Base-by-base conservation (phyloP, 2,329 filamentous ascomycete species). In the Aspergillus quadricinctus region DNA sequence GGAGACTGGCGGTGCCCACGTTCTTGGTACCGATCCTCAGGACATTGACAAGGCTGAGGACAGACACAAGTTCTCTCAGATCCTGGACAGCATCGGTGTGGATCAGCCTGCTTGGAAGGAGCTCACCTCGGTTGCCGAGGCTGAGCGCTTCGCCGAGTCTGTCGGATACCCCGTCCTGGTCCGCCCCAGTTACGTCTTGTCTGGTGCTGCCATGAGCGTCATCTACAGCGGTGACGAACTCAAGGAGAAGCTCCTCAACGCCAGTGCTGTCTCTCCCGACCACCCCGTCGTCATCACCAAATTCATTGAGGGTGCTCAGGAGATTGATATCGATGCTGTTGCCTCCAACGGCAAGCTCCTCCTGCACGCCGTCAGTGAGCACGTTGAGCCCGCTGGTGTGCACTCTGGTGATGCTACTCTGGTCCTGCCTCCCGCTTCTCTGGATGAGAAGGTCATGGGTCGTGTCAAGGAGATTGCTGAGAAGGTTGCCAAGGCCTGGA, bases 41-140 rank as follows among this genome's bases (percentile, higher is more conserved):
- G 91, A 97, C 69, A 99, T 99, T 64, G 94, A 99, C 83, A 95
- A 92, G 80, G 94, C 94, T 49, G 94, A 99, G 77, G 92, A 99
- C 74, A 87, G 94, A 71, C 92, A 97, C 76, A 97, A 99, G 77
- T 99, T 99, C 81, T 97, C 93, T 23, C 89, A 92, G 69, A 97
- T 97, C 62, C 83, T 99, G 48, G 94, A 99, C 75, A 95, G 90
- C 74, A 97, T 97, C 66, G 93, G 92, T 57, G 87, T 99, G 55
- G 93, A 97, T 72, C 94, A 99, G 78, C 94, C 94, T 37, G 92
- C 91, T 9, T 99, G 94, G 94, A 96, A 96, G 77, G 94, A 99
- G 75, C 85, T 97, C 41, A 96, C 89, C 29, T 97, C 90, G 17
- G 90, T 93, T 59, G 79, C 88, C 60, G 94, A 90, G 21, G 94